phyloP scores from a whole-genome alignment of 371 early-diverging fungal genomes.

The Hamiltosporidium tvaerminnensis region DNA sequence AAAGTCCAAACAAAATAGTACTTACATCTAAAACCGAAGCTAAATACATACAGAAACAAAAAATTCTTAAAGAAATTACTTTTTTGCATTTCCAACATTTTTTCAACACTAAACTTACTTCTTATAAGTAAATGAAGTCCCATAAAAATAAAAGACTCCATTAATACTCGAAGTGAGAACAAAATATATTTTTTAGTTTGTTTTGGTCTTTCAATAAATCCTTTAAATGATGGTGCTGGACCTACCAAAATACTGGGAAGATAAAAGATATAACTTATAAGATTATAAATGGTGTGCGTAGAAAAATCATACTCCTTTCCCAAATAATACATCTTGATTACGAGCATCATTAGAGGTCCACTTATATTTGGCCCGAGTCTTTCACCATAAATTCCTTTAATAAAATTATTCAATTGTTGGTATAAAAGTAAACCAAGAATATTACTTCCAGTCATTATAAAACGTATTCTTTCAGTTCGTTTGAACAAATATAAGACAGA shows the following conservation, averaged over 20 bases:
- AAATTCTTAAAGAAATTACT: neutral
- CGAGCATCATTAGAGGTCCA: neutral
- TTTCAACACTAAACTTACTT: neutral
- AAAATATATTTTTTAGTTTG: neutral
- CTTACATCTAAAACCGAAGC: conserved; percentile 18
- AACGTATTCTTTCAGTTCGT: too few species aligned
- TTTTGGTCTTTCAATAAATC: neutral
- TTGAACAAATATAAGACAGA: too few species aligned
- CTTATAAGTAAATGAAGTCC: neutral
- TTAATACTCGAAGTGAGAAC: neutral
- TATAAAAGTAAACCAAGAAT: too few species aligned
- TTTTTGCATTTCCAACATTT: neutral
- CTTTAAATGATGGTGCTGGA: neutral
- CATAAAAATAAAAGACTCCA: neutral
- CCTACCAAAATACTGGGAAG: neutral
- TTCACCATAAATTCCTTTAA: too few species aligned
- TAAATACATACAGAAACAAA: conserved; percentile 17
- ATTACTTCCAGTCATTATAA: too few species aligned
- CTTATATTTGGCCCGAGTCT: too few species aligned
- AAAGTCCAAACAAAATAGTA: conserved; percentile 43
- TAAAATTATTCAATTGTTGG: too few species aligned
- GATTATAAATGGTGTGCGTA: neutral
- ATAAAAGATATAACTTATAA: neutral
- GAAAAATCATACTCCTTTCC: neutral
- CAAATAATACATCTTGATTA: neutral